phyloP scores from a whole-genome alignment of 768 basidiomycete genomes.

The Serendipita sp. region DNA sequence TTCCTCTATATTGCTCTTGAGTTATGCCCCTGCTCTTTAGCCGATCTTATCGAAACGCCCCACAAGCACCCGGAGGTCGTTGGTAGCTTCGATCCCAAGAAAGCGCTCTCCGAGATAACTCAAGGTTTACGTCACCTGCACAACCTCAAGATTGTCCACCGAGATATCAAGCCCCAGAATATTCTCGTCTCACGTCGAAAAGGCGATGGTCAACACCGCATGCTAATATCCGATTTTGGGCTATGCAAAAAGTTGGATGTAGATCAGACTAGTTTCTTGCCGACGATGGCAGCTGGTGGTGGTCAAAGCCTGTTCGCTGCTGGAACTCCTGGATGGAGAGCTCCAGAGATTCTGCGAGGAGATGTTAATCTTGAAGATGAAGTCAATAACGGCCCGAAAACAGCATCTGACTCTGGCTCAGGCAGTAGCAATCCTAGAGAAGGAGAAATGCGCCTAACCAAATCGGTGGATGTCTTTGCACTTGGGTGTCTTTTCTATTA shows the following conservation, averaged over 20 bases:
- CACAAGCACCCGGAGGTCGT: slow-evolving; percentile 54
- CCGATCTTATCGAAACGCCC: slow-evolving; percentile 70
- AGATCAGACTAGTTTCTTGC: slow-evolving; percentile 92
- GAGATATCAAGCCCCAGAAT: slow-evolving; percentile 98
- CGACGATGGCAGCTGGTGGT: slow-evolving; percentile 35
- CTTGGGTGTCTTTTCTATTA: slow-evolving; percentile 93
- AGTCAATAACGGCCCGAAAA: slow-evolving; percentile 38
- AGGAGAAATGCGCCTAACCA: slow-evolving; percentile 61
- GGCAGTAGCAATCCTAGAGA: slow-evolving; percentile 16
- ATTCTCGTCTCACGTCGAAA: slow-evolving; percentile 71
- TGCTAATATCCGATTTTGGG: slow-evolving; percentile 95
- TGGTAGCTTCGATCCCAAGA: slow-evolving; percentile 67
- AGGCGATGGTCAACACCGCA: slow-evolving; percentile 39
- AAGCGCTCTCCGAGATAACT: slow-evolving; percentile 72
- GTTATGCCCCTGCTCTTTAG: slow-evolving; percentile 78
- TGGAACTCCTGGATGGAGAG: slow-evolving; percentile 94
- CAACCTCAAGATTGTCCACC: slow-evolving; percentile 87
- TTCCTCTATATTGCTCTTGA: slow-evolving; percentile 98
- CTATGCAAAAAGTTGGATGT: slow-evolving; percentile 88
- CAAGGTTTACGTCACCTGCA: slow-evolving; percentile 82
- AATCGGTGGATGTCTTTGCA: slow-evolving; percentile 92
- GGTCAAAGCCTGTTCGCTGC: slow-evolving; percentile 69
- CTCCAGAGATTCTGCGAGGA: slow-evolving; percentile 86
- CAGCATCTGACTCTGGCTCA: slow-evolving; percentile 18
- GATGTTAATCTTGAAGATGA: slow-evolving; percentile 83